Conservation (phyloP, 768 basidiomycete species). For the Lactarius tabidus region DNA sequence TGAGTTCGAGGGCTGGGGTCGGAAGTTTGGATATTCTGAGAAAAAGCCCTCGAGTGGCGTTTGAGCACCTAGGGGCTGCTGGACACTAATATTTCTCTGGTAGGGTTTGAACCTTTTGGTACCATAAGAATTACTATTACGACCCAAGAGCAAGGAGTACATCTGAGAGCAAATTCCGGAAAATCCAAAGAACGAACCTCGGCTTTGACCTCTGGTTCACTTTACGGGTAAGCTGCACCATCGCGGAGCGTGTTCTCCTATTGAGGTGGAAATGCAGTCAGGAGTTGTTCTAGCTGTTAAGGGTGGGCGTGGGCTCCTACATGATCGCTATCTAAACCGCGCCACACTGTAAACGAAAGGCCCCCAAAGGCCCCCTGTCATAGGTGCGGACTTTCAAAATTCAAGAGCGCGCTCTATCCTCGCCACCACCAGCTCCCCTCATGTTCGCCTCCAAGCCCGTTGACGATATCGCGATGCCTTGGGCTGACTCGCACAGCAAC, state of each 20-base stretch:
- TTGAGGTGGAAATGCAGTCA: no score
- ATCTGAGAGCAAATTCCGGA: neutral
- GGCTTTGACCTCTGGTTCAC: neutral
- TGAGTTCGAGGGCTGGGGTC: constrained; percentile 4
- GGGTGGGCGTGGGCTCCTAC: no score
- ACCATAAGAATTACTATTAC: neutral
- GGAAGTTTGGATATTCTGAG: constrained; percentile 20
- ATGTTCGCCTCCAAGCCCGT: neutral
- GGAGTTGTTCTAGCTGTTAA: no score
- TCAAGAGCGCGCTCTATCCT: no score
- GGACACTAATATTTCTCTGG: neutral
- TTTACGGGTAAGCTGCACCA: neutral
- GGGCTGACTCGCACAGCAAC: neutral
- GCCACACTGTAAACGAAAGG: no score
- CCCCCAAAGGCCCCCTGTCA: no score
- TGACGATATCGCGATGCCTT: neutral
- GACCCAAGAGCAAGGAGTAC: neutral
- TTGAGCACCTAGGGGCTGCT: neutral
- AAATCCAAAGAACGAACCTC: neutral
- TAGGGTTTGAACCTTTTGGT: neutral
- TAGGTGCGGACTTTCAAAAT: neutral
- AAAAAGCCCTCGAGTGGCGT: constrained; percentile 22
- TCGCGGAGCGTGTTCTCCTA: neutral
- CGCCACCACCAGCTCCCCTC: no score
- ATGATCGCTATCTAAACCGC: no score